phyloP scores from a whole-genome alignment of 306 rosid species.

The Neltuma alba region DNA sequence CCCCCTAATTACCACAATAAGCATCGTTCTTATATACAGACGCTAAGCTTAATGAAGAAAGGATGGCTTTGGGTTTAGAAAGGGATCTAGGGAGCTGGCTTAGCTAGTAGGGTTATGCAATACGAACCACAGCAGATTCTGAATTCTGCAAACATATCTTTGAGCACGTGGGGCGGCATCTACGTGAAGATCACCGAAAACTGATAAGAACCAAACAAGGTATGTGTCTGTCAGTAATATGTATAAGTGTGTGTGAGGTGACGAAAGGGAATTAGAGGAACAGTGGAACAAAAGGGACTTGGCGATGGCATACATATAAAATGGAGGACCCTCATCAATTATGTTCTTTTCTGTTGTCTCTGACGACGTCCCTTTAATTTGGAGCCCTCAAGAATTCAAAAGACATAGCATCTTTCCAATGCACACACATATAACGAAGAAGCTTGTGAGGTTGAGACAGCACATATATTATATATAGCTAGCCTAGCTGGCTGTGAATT shows the following conservation, averaged over 20 bases:
- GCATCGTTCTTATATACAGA: neutral
- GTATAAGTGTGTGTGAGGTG: neutral
- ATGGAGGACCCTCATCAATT: neutral
- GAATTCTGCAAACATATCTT: neutral
- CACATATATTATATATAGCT: neutral
- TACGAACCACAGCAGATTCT: neutral
- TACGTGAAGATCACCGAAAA: neutral
- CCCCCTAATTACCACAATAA: too few relatives aligned
- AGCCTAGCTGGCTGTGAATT: neutral
- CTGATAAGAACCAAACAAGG: neutral
- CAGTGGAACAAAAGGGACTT: neutral
- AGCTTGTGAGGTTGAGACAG: too few relatives aligned
- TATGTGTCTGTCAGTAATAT: neutral
- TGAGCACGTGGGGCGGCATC: neutral
- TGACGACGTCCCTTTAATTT: neutral
- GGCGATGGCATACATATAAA: neutral
- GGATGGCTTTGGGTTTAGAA: neutral
- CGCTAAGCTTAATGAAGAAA: neutral
- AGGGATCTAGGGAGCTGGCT: neutral
- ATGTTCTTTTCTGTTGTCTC: neutral
- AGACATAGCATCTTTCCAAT: neutral
- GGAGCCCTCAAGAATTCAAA: neutral
- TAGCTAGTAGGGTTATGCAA: neutral
- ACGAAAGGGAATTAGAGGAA: neutral
- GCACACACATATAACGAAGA: neutral